Conservation (phyloP, 1,284 basidiomycete genomes). For the Naganishia liquefaciens region DNA sequence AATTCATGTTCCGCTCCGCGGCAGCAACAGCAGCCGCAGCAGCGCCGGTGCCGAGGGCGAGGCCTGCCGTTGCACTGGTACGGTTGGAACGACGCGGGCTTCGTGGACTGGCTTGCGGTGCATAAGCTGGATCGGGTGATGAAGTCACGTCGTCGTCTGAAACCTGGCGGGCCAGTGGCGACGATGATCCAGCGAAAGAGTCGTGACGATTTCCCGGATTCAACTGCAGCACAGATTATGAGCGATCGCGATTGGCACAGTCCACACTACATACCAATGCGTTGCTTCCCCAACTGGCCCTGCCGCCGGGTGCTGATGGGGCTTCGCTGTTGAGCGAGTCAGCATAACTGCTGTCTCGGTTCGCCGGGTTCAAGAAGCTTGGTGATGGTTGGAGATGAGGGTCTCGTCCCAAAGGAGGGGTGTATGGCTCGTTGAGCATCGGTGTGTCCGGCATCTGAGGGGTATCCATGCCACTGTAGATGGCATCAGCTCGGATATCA, state of each 20-base stretch:
- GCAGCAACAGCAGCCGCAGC: constrained; percentile 15
- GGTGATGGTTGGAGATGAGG: constrained; percentile 20
- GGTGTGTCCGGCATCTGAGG: constrained; percentile 3
- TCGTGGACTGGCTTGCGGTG: constrained; percentile 17
- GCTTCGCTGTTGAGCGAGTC: constrained; percentile 17
- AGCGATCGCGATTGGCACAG: neutral
- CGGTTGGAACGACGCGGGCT: neutral
- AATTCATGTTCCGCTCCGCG: constrained; percentile 13
- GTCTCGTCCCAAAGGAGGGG: constrained; percentile 16
- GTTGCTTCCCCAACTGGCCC: constrained; percentile 31
- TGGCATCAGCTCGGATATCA: too few relatives aligned
- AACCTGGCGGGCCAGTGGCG: constrained; percentile 23
- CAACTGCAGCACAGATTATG: neutral
- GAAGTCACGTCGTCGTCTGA: constrained; percentile 15
- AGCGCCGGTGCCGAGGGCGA: constrained; percentile 20
- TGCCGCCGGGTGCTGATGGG: neutral
- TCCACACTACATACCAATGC: constrained; percentile 16
- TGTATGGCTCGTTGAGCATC: constrained; percentile 3
- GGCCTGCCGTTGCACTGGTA: constrained; percentile 6
- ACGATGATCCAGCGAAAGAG: constrained; percentile 18
- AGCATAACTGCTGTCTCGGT: constrained; percentile 30
- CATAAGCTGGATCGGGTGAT: constrained; percentile 22
- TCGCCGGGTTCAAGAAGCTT: constrained; percentile 15
- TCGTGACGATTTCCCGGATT: constrained; percentile 6
- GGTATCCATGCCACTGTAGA: neutral